phyloP scores from a whole-genome alignment of 441 rosid species.

The Populus hybrid region DNA sequence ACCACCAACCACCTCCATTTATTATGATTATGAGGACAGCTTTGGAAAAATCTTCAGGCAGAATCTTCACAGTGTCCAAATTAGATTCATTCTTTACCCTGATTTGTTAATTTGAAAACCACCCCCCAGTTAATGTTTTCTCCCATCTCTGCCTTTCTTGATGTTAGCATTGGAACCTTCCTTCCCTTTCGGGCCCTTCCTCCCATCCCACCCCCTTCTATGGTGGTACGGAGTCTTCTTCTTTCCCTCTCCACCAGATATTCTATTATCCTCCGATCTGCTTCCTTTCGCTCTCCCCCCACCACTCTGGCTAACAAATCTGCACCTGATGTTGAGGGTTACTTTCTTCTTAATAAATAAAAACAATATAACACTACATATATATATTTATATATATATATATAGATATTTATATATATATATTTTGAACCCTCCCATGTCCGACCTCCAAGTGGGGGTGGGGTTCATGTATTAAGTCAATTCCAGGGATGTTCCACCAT shows the following conservation, averaged over 20 bases:
- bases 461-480: constrained; percentile 22
- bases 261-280: neutral
- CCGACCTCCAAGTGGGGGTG: constrained; percentile 4
- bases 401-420: too few relatives aligned
- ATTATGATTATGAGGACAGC: constrained; percentile 15
- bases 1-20: constrained; percentile 18
- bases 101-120: too few relatives aligned
- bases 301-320: constrained; percentile 13
- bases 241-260: neutral
- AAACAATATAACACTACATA: neutral
- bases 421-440: neutral
- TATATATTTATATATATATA: neutral
- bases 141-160: constrained; percentile 15
- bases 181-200: neutral
- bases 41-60: constrained; percentile 35
- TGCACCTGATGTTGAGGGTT: constrained; percentile 24
- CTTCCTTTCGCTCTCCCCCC: neutral
- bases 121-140: neutral
- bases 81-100: constrained; percentile 24
- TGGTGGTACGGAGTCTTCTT: neutral
- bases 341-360: neutral
- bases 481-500: constrained; percentile 45
- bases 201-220: constrained; percentile 7
- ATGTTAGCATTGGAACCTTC: constrained; percentile 9
- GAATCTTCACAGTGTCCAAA: constrained; percentile 44